phyloP scores from a whole-genome alignment of 108 stramenopile genomes.

The Stephanodiscus triporus region DNA sequence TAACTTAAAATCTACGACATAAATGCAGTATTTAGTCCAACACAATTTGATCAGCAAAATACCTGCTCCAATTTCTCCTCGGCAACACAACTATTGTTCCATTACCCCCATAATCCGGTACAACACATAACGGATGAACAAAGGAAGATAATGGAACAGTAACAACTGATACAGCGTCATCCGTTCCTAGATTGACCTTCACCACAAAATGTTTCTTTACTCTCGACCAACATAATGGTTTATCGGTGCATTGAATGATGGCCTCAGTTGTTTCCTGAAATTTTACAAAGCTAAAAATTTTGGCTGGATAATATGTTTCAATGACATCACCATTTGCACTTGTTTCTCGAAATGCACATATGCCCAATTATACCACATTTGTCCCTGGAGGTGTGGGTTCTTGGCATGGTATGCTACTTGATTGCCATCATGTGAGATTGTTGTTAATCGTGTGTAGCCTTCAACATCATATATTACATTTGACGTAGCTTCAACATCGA shows the following conservation, averaged over 20 bases:
- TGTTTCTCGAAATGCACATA: background rate
- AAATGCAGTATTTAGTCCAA: background rate
- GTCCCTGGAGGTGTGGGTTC: background rate
- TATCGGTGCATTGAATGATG: background rate
- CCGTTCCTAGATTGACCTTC: background rate
- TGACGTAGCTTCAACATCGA: too few relatives aligned
- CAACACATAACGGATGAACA: background rate
- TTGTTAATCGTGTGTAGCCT: background rate
- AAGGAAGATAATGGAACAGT: background rate
- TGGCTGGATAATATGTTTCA: background rate
- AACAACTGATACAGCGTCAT: background rate
- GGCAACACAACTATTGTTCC: background rate
- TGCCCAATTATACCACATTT: background rate
- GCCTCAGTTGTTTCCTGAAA: background rate
- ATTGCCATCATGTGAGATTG: background rate
- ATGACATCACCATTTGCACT: background rate
- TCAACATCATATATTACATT: background rate
- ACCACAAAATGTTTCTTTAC: background rate
- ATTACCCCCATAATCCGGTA: background rate
- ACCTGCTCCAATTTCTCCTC: background rate
- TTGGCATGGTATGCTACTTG: background rate
- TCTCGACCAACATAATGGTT: background rate
- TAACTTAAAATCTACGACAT: too few relatives aligned
- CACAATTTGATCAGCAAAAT: background rate
- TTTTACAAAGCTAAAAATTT: background rate